Base-by-base conservation (phyloP, 306 rosid species). In the Dalbergia oliveri region DNA sequence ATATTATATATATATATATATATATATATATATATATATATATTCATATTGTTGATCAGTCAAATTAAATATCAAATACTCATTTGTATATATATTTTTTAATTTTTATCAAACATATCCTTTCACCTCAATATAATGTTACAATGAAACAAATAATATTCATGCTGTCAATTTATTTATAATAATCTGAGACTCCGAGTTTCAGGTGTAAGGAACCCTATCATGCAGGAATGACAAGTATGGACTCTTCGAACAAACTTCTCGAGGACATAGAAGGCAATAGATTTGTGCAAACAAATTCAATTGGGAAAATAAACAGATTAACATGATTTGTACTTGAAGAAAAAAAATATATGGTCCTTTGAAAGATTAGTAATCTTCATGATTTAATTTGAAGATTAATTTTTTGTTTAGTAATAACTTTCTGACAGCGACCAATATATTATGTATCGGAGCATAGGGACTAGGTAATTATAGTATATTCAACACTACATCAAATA, bases 181-280 rank as follows among this genome's bases (percentile, higher is more conserved):
- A 41, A 34, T 18, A 56, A 63, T 15, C 23, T 49, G 39, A 76
- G 26, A 64, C 60, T 21, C 49, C 43, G 11, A 54, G 50, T 5
- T 51, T 64, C 21, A 35, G 51, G 65, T 13, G 9, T 43, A 9
- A 43, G 63, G 21, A 39, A 76, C 10, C 39, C 56, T 64, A 54
- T 12, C 34, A 78, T 67, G 74, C 19, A 79, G 67, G 50, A 33
- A 70, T 71, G 56, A 89, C 80, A 73, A 35, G 34, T 50, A 63
- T 63, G 62, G 54, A 73, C 16, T 34, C 66, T 82, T 51, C 41
- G 70, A 69, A 67, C 60, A 76, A 69, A 60, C 50, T 68, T 69
- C 71, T 66, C 19, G 65, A 56, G 35, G 11, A 68, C 26, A 8
- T 39, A 82, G 49, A 11, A 47, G 53, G 49, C 34, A 69, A 68